phyloP scores from a whole-genome alignment of 1,284 basidiomycete genomes.

The Mycena sp. region DNA sequence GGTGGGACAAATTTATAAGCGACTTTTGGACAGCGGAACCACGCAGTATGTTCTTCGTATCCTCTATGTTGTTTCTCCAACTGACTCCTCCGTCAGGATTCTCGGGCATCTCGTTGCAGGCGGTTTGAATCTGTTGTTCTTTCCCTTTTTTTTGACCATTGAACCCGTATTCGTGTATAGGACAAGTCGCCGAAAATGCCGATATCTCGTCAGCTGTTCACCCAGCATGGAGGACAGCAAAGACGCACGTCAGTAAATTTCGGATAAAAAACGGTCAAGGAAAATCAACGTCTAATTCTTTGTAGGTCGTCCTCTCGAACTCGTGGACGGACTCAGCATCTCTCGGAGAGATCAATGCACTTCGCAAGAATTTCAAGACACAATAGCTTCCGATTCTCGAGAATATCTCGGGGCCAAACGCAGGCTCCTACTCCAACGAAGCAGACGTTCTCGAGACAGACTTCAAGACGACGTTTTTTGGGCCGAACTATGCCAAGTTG shows the following conservation, averaged over 20 bases:
- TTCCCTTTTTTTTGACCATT: not conserved
- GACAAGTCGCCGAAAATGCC: constrained; percentile 11
- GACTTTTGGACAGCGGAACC: constrained; percentile 18
- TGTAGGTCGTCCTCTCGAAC: constrained; percentile 11
- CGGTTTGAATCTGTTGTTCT: not conserved
- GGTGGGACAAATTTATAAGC: constrained; percentile 36
- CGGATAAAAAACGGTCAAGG: too few relatives aligned
- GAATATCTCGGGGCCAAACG: constrained; percentile 31
- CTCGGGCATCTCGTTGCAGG: constrained; percentile 23
- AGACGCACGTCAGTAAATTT: not conserved
- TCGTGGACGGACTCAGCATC: constrained; percentile 9
- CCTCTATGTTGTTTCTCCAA: not conserved
- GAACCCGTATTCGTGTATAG: not conserved
- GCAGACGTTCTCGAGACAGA: constrained; percentile 40
- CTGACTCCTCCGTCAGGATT: constrained; percentile 11
- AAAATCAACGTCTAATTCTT: not conserved
- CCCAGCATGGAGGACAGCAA: constrained; percentile 11
- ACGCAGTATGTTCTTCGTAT: not conserved
- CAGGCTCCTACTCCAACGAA: constrained; percentile 41
- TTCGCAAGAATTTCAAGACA: constrained; percentile 22
- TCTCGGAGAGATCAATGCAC: constrained; percentile 16
- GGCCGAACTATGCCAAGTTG: constrained; percentile 41
- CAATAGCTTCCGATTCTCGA: constrained; percentile 31
- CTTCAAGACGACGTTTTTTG: constrained; percentile 44
- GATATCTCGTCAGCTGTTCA: constrained; percentile 13